Percentiles rank a stretch among this genome's conserved stretches.
Evolutionary conservation across 148 eudicot species (phyloP).

Genomic region (Camellia sinensis): DNA sequence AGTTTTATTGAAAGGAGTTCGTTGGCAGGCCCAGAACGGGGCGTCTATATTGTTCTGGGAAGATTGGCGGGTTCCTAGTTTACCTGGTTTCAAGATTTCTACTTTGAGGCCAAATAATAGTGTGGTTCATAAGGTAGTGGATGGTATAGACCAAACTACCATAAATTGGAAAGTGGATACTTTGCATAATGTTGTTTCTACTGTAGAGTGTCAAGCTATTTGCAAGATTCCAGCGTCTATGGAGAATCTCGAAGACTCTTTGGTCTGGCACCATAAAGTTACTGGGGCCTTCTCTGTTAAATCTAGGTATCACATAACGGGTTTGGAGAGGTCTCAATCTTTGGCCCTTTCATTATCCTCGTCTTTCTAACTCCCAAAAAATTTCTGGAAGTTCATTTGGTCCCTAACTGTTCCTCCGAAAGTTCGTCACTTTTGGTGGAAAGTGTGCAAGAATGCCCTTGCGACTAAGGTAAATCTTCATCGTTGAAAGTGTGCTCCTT

Average conservation of each 20-base stretch:
- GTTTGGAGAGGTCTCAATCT: background rate
- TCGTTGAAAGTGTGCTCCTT: background rate
- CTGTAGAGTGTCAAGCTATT: background rate
- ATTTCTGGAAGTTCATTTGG: too few relatives aligned
- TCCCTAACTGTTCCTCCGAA: too few relatives aligned
- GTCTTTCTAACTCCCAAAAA: background rate
- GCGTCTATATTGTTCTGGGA: too few relatives aligned
- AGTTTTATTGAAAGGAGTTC: too few relatives aligned
- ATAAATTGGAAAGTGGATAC: too few relatives aligned
- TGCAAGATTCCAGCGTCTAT: background rate
- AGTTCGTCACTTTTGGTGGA: too few relatives aligned
- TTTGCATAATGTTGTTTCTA: background rate
- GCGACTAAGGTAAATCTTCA: background rate
- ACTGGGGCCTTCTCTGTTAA: background rate
- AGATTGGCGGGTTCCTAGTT: too few relatives aligned
- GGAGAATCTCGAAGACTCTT: background rate
- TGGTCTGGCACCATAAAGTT: background rate
- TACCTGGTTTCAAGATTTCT: too few relatives aligned
- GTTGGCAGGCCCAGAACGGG: too few relatives aligned
- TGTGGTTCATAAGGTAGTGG: too few relatives aligned
- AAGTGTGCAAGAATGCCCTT: background rate
- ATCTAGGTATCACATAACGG: background rate
- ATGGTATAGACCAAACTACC: too few relatives aligned
- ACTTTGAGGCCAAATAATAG: too few relatives aligned
- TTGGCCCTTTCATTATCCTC: background rate